Evolutionary conservation across 768 basidiomycete species (phyloP).

Genomic region (Gloeostereum incarnatum): DNA sequence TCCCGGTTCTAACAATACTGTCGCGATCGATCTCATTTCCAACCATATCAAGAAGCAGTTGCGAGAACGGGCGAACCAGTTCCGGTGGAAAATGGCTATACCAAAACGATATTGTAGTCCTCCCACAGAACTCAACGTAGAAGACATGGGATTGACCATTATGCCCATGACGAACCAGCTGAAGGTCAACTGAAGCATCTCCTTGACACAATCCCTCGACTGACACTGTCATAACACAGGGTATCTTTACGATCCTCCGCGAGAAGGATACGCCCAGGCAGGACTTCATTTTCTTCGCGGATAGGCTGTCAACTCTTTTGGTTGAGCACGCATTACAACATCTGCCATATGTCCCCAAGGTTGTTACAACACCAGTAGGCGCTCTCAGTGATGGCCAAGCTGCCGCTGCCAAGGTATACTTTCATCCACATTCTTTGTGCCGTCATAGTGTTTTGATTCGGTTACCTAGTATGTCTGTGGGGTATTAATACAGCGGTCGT

Average conservation of each 20-base stretch:
- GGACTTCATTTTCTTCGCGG: constrained; percentile 91
- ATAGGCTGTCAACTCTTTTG: constrained; percentile 76
- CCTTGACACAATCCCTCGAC: constrained; percentile 6
- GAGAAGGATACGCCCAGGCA: constrained; percentile 61
- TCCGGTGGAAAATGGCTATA: constrained; percentile 67
- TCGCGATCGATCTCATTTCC: constrained; percentile 89
- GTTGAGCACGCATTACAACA: constrained; percentile 78
- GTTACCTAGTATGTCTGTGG: constrained; percentile 70
- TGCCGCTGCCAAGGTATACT: constrained; percentile 46
- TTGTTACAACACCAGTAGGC: constrained; percentile 61
- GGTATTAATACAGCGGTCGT: constrained; percentile 85
- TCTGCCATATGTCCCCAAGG: constrained; percentile 60
- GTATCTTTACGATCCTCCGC: constrained; percentile 82
- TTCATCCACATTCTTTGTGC: background rate
- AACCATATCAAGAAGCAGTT: constrained; percentile 85
- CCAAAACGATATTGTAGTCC: constrained; percentile 16
- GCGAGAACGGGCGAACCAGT: constrained; percentile 62
- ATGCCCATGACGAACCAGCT: constrained; percentile 48
- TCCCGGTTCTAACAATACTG: constrained; percentile 83
- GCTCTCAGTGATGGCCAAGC: constrained; percentile 49
- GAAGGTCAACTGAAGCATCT: background rate
- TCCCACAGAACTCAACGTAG: constrained; percentile 23
- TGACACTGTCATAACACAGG: constrained; percentile 31
- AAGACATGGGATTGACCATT: constrained; percentile 49
- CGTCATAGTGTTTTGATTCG: constrained; percentile 1